A percentile compares a stretch with the other conserved stretches of the same genome.
These are phyloP conservation scores for Calonectria fujianensis DNA, from an alignment of 2,329 filamentous ascomycete genomes.

Conservation along the genomic window DNA sequence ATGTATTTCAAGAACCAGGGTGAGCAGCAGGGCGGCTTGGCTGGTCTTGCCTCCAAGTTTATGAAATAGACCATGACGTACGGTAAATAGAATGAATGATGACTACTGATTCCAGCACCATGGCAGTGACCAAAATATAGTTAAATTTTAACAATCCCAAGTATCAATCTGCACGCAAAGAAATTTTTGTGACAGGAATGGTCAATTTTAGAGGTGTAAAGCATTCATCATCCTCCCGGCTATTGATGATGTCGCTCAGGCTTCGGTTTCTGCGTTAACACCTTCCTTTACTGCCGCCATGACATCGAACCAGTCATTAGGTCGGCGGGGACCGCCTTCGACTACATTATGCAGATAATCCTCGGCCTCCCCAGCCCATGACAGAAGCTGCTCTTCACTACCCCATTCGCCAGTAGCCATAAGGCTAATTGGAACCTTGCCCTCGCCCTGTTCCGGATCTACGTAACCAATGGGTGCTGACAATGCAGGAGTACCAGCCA, in stretches of 20 bases:
- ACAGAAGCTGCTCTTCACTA: conserved; percentile 76
- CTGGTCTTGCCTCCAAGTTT: conserved; percentile 70
- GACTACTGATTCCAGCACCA: neutral
- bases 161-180: neutral
- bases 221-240: neutral
- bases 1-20: conserved; percentile 90
- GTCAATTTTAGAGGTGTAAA: neutral
- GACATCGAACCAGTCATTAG: conserved; percentile 76
- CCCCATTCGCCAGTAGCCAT: conserved; percentile 82
- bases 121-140: neutral
- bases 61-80: conserved; percentile 51
- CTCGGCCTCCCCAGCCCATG: conserved; percentile 76
- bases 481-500: conserved; percentile 85
- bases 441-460: conserved; percentile 72
- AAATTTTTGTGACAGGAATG: neutral
- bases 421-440: conserved; percentile 76
- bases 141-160: neutral
- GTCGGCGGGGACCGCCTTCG: conserved; percentile 69
- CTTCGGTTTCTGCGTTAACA: conserved; percentile 40
- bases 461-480: conserved; percentile 85
- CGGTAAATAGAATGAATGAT: conserved; percentile 12
- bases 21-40: conserved; percentile 64
- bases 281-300: conserved; percentile 58
- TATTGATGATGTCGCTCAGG: neutral
- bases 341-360: conserved; percentile 70